phyloP scores from a whole-genome alignment of 768 basidiomycete species.

The Ramaria rubella region DNA sequence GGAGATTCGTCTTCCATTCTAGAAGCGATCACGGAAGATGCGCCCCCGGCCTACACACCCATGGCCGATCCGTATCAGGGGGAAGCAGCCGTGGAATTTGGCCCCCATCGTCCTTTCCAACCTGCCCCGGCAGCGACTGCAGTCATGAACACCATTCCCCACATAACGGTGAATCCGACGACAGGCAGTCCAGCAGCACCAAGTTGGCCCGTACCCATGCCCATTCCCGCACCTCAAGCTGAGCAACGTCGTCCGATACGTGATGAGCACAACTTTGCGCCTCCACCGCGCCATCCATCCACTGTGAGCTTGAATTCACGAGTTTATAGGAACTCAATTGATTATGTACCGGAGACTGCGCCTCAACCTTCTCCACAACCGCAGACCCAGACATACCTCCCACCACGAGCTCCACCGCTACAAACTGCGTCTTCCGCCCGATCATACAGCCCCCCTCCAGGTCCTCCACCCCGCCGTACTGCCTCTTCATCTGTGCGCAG shows the following conservation, averaged over 20 bases:
- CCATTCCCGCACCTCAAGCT: no score
- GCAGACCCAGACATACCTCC: conserved; percentile 22
- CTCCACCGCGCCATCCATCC: conserved; percentile 10
- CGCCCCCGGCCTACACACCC: conserved; percentile 66
- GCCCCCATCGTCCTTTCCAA: conserved; percentile 61
- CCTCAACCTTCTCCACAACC: not conserved
- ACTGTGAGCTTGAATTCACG: not conserved
- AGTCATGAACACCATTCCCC: conserved; percentile 1
- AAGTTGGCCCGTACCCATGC: conserved; percentile 17
- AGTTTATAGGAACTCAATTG: conserved; percentile 48
- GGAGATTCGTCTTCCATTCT: not conserved
- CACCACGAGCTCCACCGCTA: conserved; percentile 26
- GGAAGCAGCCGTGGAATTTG: conserved; percentile 56
- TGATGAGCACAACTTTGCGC: not conserved
- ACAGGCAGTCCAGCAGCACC: not conserved
- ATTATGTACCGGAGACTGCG: conserved; percentile 14
- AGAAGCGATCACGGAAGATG: conserved; percentile 39
- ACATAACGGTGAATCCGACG: conserved; percentile 4
- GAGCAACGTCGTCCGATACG: not conserved
- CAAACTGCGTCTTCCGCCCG: not conserved
- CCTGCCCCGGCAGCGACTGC: conserved; percentile 23
- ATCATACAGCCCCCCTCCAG: conserved; percentile 12
- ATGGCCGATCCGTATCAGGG: conserved; percentile 46
- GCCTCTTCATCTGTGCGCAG: conserved; percentile 1
- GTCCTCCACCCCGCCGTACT: conserved; percentile 11